Evolutionary conservation across 345 rosid species (phyloP), one percentile per base, ranked within the genome.

Genomic region (Limnanthes douglasii): DNA sequence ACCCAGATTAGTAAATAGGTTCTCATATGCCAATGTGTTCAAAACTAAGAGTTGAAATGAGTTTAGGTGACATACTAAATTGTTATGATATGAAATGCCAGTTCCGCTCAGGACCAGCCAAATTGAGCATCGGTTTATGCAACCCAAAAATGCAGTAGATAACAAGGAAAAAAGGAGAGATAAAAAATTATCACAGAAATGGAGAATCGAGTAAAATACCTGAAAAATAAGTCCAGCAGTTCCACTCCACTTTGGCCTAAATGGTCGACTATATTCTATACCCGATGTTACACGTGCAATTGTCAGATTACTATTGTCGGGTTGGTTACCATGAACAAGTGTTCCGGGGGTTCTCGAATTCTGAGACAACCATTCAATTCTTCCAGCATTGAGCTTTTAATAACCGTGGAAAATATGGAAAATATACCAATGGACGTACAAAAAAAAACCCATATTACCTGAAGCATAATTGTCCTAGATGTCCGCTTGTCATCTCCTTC

Each of bases 241-340:
- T 59, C 88, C 96, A 53, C 76, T 80, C 96, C 94, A 85, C 64
- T 85, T 90, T 39, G 96, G 98, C 62, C 96, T 70, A 41, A 90
- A 62, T 39, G 96, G 96, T 46, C 86, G 73, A 48, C 93, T 80
- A 59, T 68, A 90, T 60, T 84, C 94, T 12, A 78, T 8, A 51
- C 94, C 78, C 22, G 94, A 84, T 35, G 83, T 70, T 27, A 85
- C 80, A 37, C 80, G 73, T 35, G 66, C 93, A 50, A 90, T 81
- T 11, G 94, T 77, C 43, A 85, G 63, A 68, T 56, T 69, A 39
- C 79, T 53, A 37, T 61, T 60, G 36, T 62, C 73, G 18, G 86
- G 65, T 53, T 75, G 88, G 65, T 76, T 69, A 37, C 96, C 83
- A 45, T 85, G 96, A 44, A 90, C 96, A 54, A 77, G 82, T 31